Percentiles rank a stretch among this genome's conserved stretches.
Evolutionary conservation across 202 grass and related monocot genomes (phyloP).

Genomic region (Sporobolus alterniflorus): DNA sequence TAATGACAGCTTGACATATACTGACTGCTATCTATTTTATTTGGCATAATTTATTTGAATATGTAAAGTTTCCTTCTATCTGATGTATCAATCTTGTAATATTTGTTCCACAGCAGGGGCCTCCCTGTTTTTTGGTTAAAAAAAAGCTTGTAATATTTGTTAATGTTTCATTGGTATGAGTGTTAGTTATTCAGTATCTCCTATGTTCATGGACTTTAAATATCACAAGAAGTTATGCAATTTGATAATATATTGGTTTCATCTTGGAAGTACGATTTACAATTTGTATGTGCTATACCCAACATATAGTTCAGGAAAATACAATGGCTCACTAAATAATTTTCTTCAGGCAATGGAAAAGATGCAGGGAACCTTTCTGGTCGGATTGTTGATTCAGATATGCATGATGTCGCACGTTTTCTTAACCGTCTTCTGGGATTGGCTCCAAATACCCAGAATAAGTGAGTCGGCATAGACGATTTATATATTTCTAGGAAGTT

Average conservation of each 20-base stretch:
- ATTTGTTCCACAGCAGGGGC: too few relatives aligned
- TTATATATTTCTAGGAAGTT: conserved; percentile 4
- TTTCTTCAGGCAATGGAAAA: conserved; percentile 80
- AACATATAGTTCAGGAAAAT: conserved; percentile 10
- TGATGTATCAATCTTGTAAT: conserved; percentile 9
- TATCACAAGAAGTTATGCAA: background rate
- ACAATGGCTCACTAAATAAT: conserved; percentile 28
- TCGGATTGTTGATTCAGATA: conserved; percentile 93
- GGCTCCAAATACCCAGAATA: conserved; percentile 90
- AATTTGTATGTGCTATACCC: background rate
- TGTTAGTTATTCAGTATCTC: background rate
- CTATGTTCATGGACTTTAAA: background rate
- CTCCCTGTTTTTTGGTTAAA: too few relatives aligned
- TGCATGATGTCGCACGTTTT: conserved; percentile 98
- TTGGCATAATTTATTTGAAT: conserved; percentile 5
- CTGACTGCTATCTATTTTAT: conserved; percentile 2
- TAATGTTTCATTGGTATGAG: conserved; percentile 15
- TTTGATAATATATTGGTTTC: conserved; percentile 17
- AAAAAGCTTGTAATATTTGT: conserved; percentile 22
- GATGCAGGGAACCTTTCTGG: conserved; percentile 76
- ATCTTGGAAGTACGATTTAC: conserved; percentile 24
- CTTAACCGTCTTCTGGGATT: conserved; percentile 96
- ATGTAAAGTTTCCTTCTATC: background rate
- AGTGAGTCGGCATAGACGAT: conserved; percentile 46
- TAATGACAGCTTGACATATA: background rate